Conservation (phyloP, 805 yeast genomes). For the Candida xyloterini region DNA sequence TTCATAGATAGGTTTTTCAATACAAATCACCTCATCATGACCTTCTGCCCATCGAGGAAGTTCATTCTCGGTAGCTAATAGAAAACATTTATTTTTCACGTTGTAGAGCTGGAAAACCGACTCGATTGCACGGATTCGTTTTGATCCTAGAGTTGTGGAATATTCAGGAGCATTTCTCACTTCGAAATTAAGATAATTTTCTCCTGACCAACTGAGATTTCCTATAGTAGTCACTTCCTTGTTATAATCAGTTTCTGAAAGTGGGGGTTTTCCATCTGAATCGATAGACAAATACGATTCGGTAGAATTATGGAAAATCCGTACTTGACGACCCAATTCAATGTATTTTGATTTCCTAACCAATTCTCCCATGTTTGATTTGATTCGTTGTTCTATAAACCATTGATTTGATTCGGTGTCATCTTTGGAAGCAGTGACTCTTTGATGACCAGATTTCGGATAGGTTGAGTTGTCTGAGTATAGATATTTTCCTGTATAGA, state of each 20-base stretch:
- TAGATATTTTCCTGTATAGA: constrained; percentile 70
- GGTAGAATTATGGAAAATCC: constrained; percentile 69
- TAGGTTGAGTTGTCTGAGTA: constrained; percentile 72
- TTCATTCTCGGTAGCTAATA: constrained; percentile 68
- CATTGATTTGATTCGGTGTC: constrained; percentile 68
- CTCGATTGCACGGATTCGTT: constrained; percentile 52
- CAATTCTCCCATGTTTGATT: constrained; percentile 39
- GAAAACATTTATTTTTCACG: constrained; percentile 60
- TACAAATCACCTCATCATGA: constrained; percentile 88
- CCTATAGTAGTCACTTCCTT: constrained; percentile 78
- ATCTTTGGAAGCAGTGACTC: constrained; percentile 67
- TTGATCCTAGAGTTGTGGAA: constrained; percentile 32
- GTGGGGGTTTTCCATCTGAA: constrained; percentile 74
- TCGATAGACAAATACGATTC: constrained; percentile 63
- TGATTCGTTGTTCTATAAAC: constrained; percentile 54
- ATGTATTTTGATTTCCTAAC: constrained; percentile 23
- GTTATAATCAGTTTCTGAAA: constrained; percentile 87
- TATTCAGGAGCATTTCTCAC: constrained; percentile 47
- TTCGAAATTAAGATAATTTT: constrained; percentile 67
- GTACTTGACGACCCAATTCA: constrained; percentile 53
- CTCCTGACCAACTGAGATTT: constrained; percentile 57
- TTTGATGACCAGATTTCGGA: constrained; percentile 65
- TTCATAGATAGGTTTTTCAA: constrained; percentile 64
- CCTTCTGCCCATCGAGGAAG: constrained; percentile 80
- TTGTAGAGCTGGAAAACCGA: constrained; percentile 70